These are phyloP conservation scores for Austroboletus novae-zelandiae DNA, from an alignment of 1,284 basidiomycete genomes.

Conservation along the genomic window DNA sequence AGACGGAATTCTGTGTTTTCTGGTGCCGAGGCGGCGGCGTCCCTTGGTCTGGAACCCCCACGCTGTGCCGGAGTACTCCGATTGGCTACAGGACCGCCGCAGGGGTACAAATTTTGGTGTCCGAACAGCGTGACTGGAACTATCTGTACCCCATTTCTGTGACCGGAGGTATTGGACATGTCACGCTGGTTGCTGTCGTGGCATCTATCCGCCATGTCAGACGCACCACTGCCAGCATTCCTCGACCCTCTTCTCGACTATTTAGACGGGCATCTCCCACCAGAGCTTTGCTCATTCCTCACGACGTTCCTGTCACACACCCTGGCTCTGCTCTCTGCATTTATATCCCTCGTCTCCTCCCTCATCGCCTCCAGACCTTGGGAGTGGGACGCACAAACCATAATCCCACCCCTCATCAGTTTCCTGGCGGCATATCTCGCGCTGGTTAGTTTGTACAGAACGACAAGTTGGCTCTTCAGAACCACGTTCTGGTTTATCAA, in stretches of 20 bases:
- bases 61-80: conserved; percentile 21
- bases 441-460: conserved; percentile 68
- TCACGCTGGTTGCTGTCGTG: conserved; percentile 24
- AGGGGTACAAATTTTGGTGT: conserved; percentile 7
- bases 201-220: conserved; percentile 23
- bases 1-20: conserved; percentile 17
- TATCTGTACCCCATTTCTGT: conserved; percentile 9
- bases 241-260: conserved; percentile 56
- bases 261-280: conserved; percentile 53
- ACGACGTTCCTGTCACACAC: conserved; percentile 51
- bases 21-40: conserved; percentile 18
- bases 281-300: conserved; percentile 51
- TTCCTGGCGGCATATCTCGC: conserved; percentile 71
- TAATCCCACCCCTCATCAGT: conserved; percentile 72
- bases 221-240: conserved; percentile 32
- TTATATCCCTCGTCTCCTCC: conserved; percentile 45
- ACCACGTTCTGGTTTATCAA: conserved; percentile 67
- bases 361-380: conserved; percentile 50
- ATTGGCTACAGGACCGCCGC: conserved; percentile 23
- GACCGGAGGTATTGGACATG: conserved; percentile 10
- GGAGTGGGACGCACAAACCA: conserved; percentile 62
- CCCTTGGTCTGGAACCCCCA: conserved; percentile 3
- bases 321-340: conserved; percentile 49
- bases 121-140: conserved; percentile 11
- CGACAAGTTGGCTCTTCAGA: conserved; percentile 70